phyloP scores from a whole-genome alignment of 192 early-diverging fungal genomes.

The Linnemannia exigua region DNA sequence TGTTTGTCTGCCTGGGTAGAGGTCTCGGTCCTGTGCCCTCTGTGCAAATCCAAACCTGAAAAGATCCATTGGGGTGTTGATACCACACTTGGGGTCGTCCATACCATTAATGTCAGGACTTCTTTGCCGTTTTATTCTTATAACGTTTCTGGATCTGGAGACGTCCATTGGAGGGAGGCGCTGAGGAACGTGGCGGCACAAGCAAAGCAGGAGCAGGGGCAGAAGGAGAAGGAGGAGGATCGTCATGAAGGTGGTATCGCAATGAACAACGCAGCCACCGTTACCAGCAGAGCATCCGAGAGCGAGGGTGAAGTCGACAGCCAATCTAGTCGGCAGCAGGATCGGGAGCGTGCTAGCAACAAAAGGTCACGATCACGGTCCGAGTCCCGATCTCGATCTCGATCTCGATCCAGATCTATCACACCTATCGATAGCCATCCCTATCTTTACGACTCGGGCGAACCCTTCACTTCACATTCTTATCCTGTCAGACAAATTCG shows the following conservation, averaged over 20 bases:
- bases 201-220: not conserved
- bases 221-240: not conserved
- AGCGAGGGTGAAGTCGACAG: not conserved
- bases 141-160: not conserved
- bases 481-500: not conserved
- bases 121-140: not conserved
- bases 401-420: slow-evolving; percentile 25
- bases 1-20: slow-evolving; percentile 45
- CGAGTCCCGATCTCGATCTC: not conserved
- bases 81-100: slow-evolving; percentile 22
- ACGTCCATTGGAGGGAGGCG: not conserved
- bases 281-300: not conserved
- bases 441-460: slow-evolving; percentile 10
- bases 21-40: slow-evolving; percentile 19
- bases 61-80: slow-evolving; percentile 35
- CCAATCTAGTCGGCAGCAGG: not conserved
- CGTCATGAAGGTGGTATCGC: not conserved
- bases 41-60: slow-evolving; percentile 30
- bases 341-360: not conserved
- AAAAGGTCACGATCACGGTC: slow-evolving; percentile 22
- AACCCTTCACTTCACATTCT: not conserved
- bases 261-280: not conserved
- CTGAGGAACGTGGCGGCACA: not conserved
- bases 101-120: slow-evolving; percentile 14
- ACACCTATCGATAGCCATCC: slow-evolving; percentile 53